phyloP scores from a whole-genome alignment of 1,284 basidiomycete genomes.

The Omphalotus olearius region DNA sequence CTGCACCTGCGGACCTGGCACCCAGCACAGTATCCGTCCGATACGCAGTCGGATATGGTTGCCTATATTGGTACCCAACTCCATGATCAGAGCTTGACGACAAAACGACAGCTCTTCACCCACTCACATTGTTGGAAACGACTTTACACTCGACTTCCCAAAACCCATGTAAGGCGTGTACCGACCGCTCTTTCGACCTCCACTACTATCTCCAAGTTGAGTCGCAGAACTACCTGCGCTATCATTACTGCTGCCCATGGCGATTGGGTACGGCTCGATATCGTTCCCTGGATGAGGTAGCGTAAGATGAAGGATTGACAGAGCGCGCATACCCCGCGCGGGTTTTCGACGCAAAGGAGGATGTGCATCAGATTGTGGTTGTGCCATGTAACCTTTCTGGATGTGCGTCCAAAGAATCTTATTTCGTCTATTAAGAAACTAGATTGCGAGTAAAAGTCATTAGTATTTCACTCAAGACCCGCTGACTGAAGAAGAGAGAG shows the following conservation, averaged over 20 bases:
- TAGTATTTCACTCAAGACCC: too few species aligned
- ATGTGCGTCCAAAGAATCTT: conserved; percentile 23
- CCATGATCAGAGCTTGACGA: too few species aligned
- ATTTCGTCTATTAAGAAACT: conserved; percentile 22
- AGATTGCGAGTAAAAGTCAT: background rate
- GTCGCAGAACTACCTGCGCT: background rate
- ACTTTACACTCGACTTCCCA: conserved; percentile 7
- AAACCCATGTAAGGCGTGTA: conserved; percentile 11
- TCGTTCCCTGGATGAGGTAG: background rate
- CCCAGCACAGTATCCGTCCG: conserved; percentile 1
- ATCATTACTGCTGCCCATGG: background rate
- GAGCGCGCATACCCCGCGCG: background rate
- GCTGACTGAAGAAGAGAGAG: background rate
- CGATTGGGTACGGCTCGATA: conserved; percentile 1
- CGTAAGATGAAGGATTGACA: background rate
- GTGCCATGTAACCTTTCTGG: conserved; percentile 23
- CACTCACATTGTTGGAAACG: background rate
- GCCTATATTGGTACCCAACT: too few species aligned
- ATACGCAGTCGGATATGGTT: too few species aligned
- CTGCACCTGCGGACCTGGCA: conserved; percentile 6
- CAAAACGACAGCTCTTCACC: too few species aligned
- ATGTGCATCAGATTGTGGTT: conserved; percentile 21
- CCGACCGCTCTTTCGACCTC: background rate
- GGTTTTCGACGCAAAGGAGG: conserved; percentile 5
- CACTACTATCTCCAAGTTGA: background rate